Base-by-base conservation (phyloP, 768 basidiomycete species). In the Cystobasidium tubakii region DNA sequence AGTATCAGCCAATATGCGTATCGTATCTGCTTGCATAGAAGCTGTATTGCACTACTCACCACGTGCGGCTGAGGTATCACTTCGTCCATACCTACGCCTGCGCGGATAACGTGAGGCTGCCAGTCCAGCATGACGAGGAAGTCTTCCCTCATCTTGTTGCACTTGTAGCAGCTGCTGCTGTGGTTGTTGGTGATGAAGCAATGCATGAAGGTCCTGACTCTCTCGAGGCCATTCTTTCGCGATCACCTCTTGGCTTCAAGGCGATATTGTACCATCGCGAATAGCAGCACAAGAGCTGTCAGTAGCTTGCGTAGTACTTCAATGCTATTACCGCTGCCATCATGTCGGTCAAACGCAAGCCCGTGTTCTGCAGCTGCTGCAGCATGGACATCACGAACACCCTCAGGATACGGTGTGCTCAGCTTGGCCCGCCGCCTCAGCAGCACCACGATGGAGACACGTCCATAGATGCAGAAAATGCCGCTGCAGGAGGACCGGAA, bases 391-490 rank as follows among this genome's bases (percentile, higher is more conserved):
- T 98, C 77, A 97, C 96, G 1, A 92, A 97, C 80, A 91, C 91
- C n/a, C 87, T 96, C 75, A 89, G 94, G 75, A 92, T 99, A 80
- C 93, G 94, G 82, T 99, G 95, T 80, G 94, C 95, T 36, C 90
- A 81, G 62, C 73, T 79, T 36, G 80, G 79, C 31, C 62, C 74
- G 33, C 66, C 27, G 23, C 53, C 74, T 62, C 73, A 70, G 50
- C 71, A 33, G 39, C 62, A 42, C 23, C 70, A 42, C 15, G 62
- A 55, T 27, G 15, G 15, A 43, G 66, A 34, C 34, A 1, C 54
- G 27, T 27, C 27, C 17, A 29, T 23, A 72, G 46, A 60, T 42
- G 25, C 57, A 34, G 33, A 43, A 4, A 55, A 25, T 44, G 71
- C 33, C 43, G 66, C 1, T 27, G 42, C 44, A 25, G 44, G 13